phyloP scores from a whole-genome alignment of 2,329 filamentous ascomycete species.

The Phialocephala subalpina region DNA sequence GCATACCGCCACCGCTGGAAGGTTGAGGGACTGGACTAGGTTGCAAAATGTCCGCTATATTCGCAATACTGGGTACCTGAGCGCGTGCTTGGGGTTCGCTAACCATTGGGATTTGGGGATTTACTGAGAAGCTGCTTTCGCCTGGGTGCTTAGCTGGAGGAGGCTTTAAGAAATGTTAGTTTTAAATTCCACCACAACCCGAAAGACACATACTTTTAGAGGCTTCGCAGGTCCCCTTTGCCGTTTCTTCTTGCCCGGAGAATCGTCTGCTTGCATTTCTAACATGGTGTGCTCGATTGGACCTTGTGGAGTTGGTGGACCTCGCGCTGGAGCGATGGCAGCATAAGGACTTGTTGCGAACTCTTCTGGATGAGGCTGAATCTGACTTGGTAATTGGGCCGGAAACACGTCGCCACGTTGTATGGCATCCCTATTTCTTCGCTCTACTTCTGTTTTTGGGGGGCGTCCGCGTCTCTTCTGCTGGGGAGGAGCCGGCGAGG shows the following conservation, averaged over 20 bases:
- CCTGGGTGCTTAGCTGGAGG: slow-evolving; percentile 26
- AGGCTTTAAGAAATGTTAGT: slow-evolving; percentile 2
- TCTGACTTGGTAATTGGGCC: slow-evolving; percentile 25
- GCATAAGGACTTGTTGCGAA: slow-evolving; percentile 22
- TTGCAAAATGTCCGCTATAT: not conserved
- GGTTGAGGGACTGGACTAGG: slow-evolving; percentile 5
- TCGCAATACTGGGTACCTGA: slow-evolving; percentile 3
- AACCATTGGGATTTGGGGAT: slow-evolving; percentile 15
- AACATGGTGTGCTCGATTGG: slow-evolving; percentile 14
- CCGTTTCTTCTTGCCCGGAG: slow-evolving; percentile 35
- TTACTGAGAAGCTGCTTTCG: slow-evolving; percentile 33
- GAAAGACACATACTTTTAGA: slow-evolving; percentile 30
- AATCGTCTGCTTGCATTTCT: slow-evolving; percentile 19
- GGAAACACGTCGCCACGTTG: slow-evolving; percentile 39
- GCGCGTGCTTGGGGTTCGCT: not conserved
- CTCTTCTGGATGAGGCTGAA: slow-evolving; percentile 21
- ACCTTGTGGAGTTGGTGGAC: slow-evolving; percentile 14
- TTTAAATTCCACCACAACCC: not conserved
- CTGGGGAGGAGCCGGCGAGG: slow-evolving; percentile 22
- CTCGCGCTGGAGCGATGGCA: slow-evolving; percentile 17
- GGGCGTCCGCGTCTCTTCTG: slow-evolving; percentile 42
- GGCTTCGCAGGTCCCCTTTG: slow-evolving; percentile 27
- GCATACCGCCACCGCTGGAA: not conserved
- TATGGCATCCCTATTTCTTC: slow-evolving; percentile 38
- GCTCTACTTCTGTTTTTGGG: slow-evolving; percentile 42